These are phyloP conservation scores for Aspergillus fructus DNA, from an alignment of 2,329 filamentous ascomycete species.

Conservation along the genomic window DNA sequence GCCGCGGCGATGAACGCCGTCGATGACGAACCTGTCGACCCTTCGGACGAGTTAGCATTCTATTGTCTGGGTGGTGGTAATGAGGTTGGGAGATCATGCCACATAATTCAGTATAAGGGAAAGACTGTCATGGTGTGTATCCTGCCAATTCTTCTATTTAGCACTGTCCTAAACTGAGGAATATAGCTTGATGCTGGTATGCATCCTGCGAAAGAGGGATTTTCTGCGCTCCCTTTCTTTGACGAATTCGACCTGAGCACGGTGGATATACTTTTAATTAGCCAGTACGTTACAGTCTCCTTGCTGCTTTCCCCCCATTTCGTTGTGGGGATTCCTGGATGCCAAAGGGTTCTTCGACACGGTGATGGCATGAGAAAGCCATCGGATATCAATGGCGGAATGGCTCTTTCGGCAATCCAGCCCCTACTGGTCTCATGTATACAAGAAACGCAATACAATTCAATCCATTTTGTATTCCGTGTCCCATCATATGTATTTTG, in stretches of 20 bases:
- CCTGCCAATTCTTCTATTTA: not conserved
- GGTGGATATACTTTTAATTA: constrained; percentile 94
- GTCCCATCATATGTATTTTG: constrained; percentile 19
- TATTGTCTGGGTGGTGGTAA: constrained; percentile 92
- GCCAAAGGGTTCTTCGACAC: constrained; percentile 2
- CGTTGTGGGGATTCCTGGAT: constrained; percentile 1
- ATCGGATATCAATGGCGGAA: constrained; percentile 4
- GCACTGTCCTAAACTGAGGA: constrained; percentile 13
- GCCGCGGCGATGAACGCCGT: constrained; percentile 68
- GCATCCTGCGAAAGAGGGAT: constrained; percentile 92
- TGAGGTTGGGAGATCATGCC: constrained; percentile 94
- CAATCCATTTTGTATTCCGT: constrained; percentile 21
- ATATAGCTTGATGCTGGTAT: constrained; percentile 89
- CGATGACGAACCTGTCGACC: constrained; percentile 84
- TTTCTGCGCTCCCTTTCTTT: constrained; percentile 92
- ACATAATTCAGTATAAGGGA: constrained; percentile 98
- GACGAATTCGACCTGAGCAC: constrained; percentile 98
- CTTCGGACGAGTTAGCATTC: constrained; percentile 91
- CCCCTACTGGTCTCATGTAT: constrained; percentile 29
- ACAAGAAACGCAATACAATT: constrained; percentile 38
- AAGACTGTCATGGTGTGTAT: constrained; percentile 92
- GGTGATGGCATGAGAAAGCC: not conserved
- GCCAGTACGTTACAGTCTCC: constrained; percentile 75
- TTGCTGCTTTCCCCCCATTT: constrained; percentile 13
- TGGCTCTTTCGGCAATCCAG: constrained; percentile 5